Base-by-base conservation (phyloP, 768 basidiomycete species). In the Tulasnella sp. region DNA sequence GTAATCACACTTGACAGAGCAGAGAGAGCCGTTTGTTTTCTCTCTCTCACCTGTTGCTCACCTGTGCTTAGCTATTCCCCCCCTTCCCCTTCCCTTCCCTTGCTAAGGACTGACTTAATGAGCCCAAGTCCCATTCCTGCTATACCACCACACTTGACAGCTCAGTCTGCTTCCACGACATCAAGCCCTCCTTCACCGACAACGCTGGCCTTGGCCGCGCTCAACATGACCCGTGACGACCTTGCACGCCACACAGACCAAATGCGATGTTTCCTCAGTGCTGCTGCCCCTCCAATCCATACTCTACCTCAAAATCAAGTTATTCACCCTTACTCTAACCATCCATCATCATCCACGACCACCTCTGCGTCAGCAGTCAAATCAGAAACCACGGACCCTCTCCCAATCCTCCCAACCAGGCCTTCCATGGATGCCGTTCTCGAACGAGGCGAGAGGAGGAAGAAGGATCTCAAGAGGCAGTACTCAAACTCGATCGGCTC, bases 141-240 rank as follows among this genome's bases (percentile, higher is more conserved):
- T 25, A 25, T 25, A 29, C 58, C 29, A 5, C 58, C 37, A 39
- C 69, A 68, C 67, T 8, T 9, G 5, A 7, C 2, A 38, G 25
- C 14, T 38, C 11, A 42, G 6, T 38, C 69, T 19, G 37, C 58
- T 14, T 15, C 58, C 22, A 64, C 49, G 3, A 7, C 49, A 15
- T 38, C 31, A 5, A 31, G 67, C n/a, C 11, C 75, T 22, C 67
- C 22, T 4, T 93, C 92, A 9, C 92, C 92, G 42, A 92, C 92
- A 37, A 91, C 91, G 39, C 88, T 89, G 79, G 87, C 93, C 31
- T 84, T 93, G 42, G 85, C 88, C 79, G 88, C 89, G 22, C 86
- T 93, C 54, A 91, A 92, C 72, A 86, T 93, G 81, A 92, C 93
- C 79, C 88, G 91, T 82, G 89, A 91, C 80, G 92, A 93, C 83